These are phyloP conservation scores for Piper betle DNA, from an alignment of 164 flowering plant genomes.

Conservation along the genomic window DNA sequence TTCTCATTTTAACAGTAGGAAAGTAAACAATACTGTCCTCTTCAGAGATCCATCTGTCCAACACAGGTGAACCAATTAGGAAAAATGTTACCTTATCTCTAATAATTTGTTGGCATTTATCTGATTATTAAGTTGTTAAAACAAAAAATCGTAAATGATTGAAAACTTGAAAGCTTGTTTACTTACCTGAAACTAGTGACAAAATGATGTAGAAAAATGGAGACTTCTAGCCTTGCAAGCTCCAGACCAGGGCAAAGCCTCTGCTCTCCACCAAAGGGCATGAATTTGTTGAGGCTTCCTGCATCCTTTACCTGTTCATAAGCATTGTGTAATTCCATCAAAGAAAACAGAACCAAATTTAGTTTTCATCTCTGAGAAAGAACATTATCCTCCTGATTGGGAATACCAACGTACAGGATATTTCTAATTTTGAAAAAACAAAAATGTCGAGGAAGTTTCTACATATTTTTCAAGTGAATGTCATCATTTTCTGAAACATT, in stretches of 20 bases:
- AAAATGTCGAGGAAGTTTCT: background rate
- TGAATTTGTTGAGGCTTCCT: slow-evolving; percentile 24
- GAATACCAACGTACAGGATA: background rate
- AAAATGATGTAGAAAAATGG: slow-evolving; percentile 89
- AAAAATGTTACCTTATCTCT: no score
- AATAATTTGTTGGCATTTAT: no score
- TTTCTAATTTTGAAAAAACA: background rate
- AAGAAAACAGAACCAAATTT: background rate
- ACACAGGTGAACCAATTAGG: background rate
- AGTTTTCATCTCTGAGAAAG: no score
- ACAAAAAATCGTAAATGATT: background rate
- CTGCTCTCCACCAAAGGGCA: slow-evolving; percentile 97
- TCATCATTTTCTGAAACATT: background rate
- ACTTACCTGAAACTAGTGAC: slow-evolving; percentile 63
- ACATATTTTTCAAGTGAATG: no score
- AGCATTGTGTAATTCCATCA: background rate
- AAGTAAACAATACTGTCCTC: slow-evolving; percentile 56
- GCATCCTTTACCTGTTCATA: slow-evolving; percentile 1
- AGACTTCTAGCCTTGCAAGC: slow-evolving; percentile 71
- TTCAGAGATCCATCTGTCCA: slow-evolving; percentile 72
- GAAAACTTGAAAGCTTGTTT: background rate
- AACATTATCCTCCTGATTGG: background rate
- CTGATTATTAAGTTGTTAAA: background rate
- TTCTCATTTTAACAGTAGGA: slow-evolving; percentile 82
- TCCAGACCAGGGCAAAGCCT: slow-evolving; percentile 89